Base-by-base conservation (phyloP, 495 filamentous ascomycete species). In the Amphirosellinia nigrospora region DNA sequence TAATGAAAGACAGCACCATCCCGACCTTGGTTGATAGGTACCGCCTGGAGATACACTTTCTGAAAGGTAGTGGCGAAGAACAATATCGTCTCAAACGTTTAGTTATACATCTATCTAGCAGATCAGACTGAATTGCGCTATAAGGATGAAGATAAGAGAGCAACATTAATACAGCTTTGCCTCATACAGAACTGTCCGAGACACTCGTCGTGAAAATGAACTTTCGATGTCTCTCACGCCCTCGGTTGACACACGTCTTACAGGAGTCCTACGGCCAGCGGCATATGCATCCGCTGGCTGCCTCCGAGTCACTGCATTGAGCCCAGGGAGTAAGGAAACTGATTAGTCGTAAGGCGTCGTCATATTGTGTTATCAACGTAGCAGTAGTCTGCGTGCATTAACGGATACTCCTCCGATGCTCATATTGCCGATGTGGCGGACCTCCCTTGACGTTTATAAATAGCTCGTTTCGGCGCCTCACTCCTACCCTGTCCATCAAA, bases 401-500 rank as follows among this genome's bases (percentile, higher is more conserved):
- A 3, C n/a, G 52, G 32, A n/a, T 19, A 61, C 10, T 61, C 58
- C 13, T 69, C 45, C 56, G 21, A 21, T 69, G 43, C 43, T 68
- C 50, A 56, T 39, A 43, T 19, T 13, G 6, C 55, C n/a, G 41
- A 34, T n/a, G 55, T 4, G 43, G 61, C 39, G 53, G 56, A 7
- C 30, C 41, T 60, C 5, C 16, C 19, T 9, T 32, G 19, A 26
- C 16, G 36, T 69, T 69, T 69, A 69, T 69, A 69, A 69, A 69
- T 69, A 69, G 46, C 66, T 69, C 45, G 66, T 45, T 60, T 62
- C 52, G 66, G 53, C 21, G 41, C 55, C 66, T 36, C 66, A 36
- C 30, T 38, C 66, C 66, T 46, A 59, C 55, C 53, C 66, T 60
- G 53, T 26, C 10, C 28, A 43, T 68, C 55, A 60, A 43, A 48